These are phyloP conservation scores for Chlorella sp. DNA, from an alignment of 139 green algal genomes.

Conservation along the genomic window DNA sequence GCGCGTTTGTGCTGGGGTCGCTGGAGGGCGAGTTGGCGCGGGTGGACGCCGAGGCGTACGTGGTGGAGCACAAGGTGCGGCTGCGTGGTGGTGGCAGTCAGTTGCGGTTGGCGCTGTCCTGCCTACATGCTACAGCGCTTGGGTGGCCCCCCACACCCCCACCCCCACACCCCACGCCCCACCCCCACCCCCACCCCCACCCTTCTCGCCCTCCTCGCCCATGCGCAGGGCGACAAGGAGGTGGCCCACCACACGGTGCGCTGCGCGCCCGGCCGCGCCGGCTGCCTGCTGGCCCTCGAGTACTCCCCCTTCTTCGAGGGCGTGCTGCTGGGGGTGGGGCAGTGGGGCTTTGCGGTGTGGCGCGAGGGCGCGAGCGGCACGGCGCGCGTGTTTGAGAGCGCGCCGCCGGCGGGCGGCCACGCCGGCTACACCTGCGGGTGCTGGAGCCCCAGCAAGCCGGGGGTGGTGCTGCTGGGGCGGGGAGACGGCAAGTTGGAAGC, in stretches of 20 bases:
- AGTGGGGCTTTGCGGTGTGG: slow-evolving; percentile 81
- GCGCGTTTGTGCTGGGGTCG: slow-evolving; percentile 59
- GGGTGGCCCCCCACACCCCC: too few relatives aligned
- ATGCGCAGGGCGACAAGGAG: slow-evolving; percentile 8
- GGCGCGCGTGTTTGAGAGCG: slow-evolving; percentile 65
- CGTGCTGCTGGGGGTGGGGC: slow-evolving; percentile 74
- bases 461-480: slow-evolving; percentile 65
- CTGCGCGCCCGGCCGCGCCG: slow-evolving; percentile 55
- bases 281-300: slow-evolving; percentile 59
- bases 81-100: neutral
- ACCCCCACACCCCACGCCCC: too few relatives aligned
- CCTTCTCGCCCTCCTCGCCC: neutral
- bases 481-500: slow-evolving; percentile 67
- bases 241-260: slow-evolving; percentile 19
- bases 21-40: slow-evolving; percentile 67
- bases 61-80: neutral
- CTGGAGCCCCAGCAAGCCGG: slow-evolving; percentile 84
- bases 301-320: slow-evolving; percentile 84
- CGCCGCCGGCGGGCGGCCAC: slow-evolving; percentile 42
- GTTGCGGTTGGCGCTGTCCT: too few relatives aligned
- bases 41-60: slow-evolving; percentile 46
- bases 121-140: too few relatives aligned
- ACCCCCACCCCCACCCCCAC: neutral
- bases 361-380: slow-evolving; percentile 25
- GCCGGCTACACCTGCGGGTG: slow-evolving; percentile 76